Base-by-base conservation (phyloP, 768 basidiomycete species). In the Ramaria rubella region DNA sequence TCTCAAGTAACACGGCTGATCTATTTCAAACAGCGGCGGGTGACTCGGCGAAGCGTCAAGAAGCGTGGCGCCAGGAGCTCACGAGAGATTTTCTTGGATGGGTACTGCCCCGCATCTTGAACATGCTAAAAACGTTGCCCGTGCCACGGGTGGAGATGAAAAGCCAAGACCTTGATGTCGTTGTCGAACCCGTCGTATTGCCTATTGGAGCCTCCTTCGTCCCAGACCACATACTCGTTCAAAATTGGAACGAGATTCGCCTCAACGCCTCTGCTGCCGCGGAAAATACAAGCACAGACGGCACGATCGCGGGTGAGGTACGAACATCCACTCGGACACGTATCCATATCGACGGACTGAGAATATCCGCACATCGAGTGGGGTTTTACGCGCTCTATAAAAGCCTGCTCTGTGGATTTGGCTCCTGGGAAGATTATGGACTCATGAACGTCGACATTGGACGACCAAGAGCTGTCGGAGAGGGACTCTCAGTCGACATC, bases 61-160 rank as follows among this genome's bases (percentile, higher is more conserved):
- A 24, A 48, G 23, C 2, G 17, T 8, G 58, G 24, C 58, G 53
- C 15, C 51, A 38, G 19, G 59, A 60, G 51, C 24, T 63, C 2
- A 31, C 54, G 45, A 50, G 42, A 11, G 61, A 61, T 24, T 31
- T 58, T 1, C 8, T 68, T 21, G 40, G 14, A 45, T 69, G 65
- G 65, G 44, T 67, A 14, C 59, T 69, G 5, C 68, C 67, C 9
- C 61, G 67, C 7, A 12, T 63, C 19, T 49, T 69, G 12, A 55
- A 59, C 21, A 59, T 56, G 11, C 33, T 67, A n/a, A 45, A 55
- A 17, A 61, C 59, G 23, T 43, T 69, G 27, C 67, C 68, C 9
- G 58, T 69, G 58, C 68, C 68, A 4, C 65, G 67, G 19, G 59
- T 69, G n/a, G 68, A 68, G 46, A 63, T 59, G 55, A 59, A 58